Percentiles rank a stretch among this genome's conserved stretches.
These are phyloP conservation scores for Phycomyces blakesleeanus DNA, from an alignment of 192 early-diverging fungal species.

Conservation along the genomic window DNA sequence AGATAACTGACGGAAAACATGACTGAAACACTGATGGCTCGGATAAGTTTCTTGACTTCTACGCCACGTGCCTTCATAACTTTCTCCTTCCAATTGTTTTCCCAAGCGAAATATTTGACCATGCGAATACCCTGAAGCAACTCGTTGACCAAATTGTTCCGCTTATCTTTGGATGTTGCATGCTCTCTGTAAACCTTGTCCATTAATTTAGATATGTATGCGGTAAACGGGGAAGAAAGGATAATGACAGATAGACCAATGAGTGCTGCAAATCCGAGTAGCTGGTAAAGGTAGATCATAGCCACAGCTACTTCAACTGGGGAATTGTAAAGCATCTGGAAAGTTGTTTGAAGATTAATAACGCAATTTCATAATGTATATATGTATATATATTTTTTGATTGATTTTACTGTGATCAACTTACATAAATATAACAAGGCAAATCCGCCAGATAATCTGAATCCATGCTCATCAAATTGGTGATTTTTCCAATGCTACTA, in stretches of 20 bases:
- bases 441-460: slow-evolving; percentile 47
- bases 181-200: slow-evolving; percentile 24
- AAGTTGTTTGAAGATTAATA: neutral
- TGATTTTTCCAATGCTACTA: slow-evolving; percentile 46
- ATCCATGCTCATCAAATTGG: slow-evolving; percentile 60
- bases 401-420: slow-evolving; percentile 1
- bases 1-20: slow-evolving; percentile 29
- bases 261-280: slow-evolving; percentile 42
- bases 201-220: slow-evolving; percentile 17
- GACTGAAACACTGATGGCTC: slow-evolving; percentile 6
- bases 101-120: slow-evolving; percentile 57
- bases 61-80: slow-evolving; percentile 10
- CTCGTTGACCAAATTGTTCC: slow-evolving; percentile 64
- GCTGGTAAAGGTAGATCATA: slow-evolving; percentile 52
- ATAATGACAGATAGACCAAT: slow-evolving; percentile 39
- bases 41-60: slow-evolving; percentile 30
- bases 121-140: slow-evolving; percentile 42
- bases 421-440: slow-evolving; percentile 34
- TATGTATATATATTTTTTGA: no score
- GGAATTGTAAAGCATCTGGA: slow-evolving; percentile 44
- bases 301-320: slow-evolving; percentile 53
- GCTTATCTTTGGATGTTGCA: slow-evolving; percentile 60
- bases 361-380: neutral
- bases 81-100: slow-evolving; percentile 32
- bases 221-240: slow-evolving; percentile 34